phyloP scores from a whole-genome alignment of 2,329 filamentous ascomycete genomes.

The Ascocoryne sarcoides region DNA sequence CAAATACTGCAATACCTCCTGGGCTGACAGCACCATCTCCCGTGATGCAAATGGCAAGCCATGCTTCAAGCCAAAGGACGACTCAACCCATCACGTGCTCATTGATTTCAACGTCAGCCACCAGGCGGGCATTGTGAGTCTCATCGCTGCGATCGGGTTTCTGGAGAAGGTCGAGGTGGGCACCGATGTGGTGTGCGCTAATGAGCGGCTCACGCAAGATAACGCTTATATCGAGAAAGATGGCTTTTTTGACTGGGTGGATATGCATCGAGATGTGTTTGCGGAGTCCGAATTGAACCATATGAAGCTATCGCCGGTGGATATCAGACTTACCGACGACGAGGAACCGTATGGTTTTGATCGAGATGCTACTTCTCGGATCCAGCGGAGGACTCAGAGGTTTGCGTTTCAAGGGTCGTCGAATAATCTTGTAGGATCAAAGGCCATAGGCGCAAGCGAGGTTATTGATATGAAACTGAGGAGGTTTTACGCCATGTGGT shows the following conservation, averaged over 20 bases:
- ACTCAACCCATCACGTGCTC: conserved; percentile 3
- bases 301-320: conserved; percentile 40
- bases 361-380: conserved; percentile 18
- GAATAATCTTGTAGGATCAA: conserved; percentile 9
- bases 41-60: conserved; percentile 42
- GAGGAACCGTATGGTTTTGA: conserved; percentile 9
- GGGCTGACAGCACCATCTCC: conserved; percentile 48
- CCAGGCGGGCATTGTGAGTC: conserved; percentile 64
- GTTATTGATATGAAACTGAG: conserved; percentile 55
- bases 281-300: conserved; percentile 50
- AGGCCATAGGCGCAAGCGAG: conserved; percentile 22
- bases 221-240: conserved; percentile 44
- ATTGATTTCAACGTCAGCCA: conserved; percentile 69
- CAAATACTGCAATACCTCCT: conserved; percentile 48
- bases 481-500: conserved; percentile 71
- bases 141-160: conserved; percentile 41
- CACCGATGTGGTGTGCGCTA: conserved; percentile 67
- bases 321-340: conserved; percentile 6
- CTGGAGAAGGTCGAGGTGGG: conserved; percentile 44
- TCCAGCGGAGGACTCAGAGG: conserved; percentile 19
- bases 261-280: conserved; percentile 65
- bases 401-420: conserved; percentile 8
- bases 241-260: conserved; percentile 60
- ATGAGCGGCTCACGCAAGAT: conserved; percentile 58
- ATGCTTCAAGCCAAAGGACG: conserved; percentile 27